These are phyloP conservation scores for Eremothecium coryli DNA, from an alignment of 1,139 yeast species.

Conservation along the genomic window DNA sequence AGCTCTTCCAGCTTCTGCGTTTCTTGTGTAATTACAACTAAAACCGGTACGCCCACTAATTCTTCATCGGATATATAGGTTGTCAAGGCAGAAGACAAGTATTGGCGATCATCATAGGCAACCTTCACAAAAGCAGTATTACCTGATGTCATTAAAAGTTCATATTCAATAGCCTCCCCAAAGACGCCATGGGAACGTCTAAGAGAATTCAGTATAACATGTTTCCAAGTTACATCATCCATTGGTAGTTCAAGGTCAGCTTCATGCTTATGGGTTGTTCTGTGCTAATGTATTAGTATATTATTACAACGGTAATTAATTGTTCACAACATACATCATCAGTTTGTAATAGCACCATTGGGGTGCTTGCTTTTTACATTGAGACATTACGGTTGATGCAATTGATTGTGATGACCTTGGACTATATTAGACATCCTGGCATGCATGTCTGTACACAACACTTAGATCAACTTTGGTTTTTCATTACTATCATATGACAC, in stretches of 20 bases:
- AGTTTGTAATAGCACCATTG: conserved; percentile 26
- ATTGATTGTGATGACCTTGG: no score
- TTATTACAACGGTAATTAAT: neutral
- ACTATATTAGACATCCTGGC: no score
- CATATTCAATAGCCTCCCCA: conserved; percentile 33
- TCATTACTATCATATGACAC: no score
- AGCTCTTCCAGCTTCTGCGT: conserved; percentile 12
- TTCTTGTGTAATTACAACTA: conserved; percentile 17
- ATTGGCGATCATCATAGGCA: conserved; percentile 23
- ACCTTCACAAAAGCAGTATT: conserved; percentile 24
- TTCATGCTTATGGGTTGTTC: conserved; percentile 19
- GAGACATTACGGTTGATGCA: no score
- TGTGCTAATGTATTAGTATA: conserved; percentile 2
- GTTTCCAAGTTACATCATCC: conserved; percentile 34
- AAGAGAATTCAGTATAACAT: conserved; percentile 29
- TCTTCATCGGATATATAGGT: conserved; percentile 26
- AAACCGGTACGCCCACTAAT: conserved; percentile 21
- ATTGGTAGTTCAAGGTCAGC: conserved; percentile 17
- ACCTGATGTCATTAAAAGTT: conserved; percentile 22
- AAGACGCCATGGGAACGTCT: conserved; percentile 33
- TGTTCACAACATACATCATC: conserved; percentile 16
- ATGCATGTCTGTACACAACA: no score
- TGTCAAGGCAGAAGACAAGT: conserved; percentile 27
- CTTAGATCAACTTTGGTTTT: no score
- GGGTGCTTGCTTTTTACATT: conserved; percentile 1